Evolutionary conservation across 495 filamentous ascomycete genomes (phyloP).

Genomic region (Lentithecium fluviatile): DNA sequence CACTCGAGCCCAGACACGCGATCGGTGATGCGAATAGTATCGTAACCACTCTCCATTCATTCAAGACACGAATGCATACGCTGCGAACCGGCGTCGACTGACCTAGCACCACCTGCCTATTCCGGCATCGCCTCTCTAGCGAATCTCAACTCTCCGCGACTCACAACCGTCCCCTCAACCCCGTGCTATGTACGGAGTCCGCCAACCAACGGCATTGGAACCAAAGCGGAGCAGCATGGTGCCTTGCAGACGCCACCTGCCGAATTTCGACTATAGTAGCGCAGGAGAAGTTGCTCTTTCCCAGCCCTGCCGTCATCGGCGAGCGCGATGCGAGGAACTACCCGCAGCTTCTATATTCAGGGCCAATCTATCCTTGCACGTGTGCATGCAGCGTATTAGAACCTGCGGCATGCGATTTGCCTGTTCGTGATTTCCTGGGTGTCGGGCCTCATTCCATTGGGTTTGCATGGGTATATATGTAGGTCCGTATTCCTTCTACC

Average conservation of each 20-base stretch:
- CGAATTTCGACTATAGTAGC: background rate
- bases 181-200: background rate
- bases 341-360: background rate
- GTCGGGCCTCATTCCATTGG: background rate
- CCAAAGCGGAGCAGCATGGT: background rate
- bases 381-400: background rate
- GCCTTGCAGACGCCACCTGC: background rate
- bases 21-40: too few species aligned
- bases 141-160: too few species aligned
- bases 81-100: too few species aligned
- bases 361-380: conserved; percentile 16
- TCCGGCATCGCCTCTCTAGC: too few species aligned
- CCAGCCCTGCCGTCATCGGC: background rate
- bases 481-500: conserved; percentile 1
- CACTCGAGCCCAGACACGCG: too few species aligned
- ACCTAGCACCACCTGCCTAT: too few species aligned
- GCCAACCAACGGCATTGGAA: background rate
- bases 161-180: conserved; percentile 6
- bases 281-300: background rate
- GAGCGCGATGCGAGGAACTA: background rate
- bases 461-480: conserved; percentile 11
- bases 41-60: too few species aligned
- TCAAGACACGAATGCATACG: too few species aligned
- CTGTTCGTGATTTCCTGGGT: background rate
- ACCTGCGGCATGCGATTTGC: background rate